phyloP scores from a whole-genome alignment of 2,329 filamentous ascomycete genomes.

The Saccharata proteae region DNA sequence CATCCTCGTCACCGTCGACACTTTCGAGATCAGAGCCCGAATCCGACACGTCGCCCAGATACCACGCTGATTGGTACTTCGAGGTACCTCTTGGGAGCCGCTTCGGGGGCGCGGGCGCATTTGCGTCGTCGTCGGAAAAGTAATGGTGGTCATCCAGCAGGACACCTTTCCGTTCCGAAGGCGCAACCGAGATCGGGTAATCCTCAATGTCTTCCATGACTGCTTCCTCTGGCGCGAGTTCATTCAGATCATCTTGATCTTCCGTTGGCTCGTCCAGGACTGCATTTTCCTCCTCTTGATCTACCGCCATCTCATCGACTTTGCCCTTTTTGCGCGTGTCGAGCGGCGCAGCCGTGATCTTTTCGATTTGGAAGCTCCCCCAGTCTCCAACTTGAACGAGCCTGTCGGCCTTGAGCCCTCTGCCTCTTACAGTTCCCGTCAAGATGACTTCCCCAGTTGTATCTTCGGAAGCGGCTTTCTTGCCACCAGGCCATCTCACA shows the following conservation, averaged over 20 bases:
- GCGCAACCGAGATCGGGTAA: slow-evolving; percentile 32
- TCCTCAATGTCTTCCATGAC: slow-evolving; percentile 59
- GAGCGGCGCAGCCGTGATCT: slow-evolving; percentile 68
- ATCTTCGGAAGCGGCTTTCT: slow-evolving; percentile 33
- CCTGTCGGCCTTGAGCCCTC: slow-evolving; percentile 77
- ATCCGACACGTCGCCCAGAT: slow-evolving; percentile 67
- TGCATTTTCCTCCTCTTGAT: slow-evolving; percentile 40
- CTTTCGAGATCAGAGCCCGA: slow-evolving; percentile 70
- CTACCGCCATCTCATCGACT: slow-evolving; percentile 56
- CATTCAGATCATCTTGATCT: slow-evolving; percentile 71
- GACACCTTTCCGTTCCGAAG: slow-evolving; percentile 59
- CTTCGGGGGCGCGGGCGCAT: slow-evolving; percentile 52
- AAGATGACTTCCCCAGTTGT: slow-evolving; percentile 51
- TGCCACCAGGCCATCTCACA: slow-evolving; percentile 53
- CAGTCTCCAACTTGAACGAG: slow-evolving; percentile 86
- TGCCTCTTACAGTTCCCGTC: slow-evolving; percentile 77
- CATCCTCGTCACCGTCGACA: slow-evolving; percentile 45
- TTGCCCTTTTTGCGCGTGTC: slow-evolving; percentile 42
- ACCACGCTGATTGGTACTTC: slow-evolving; percentile 91
- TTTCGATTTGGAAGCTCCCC: slow-evolving; percentile 86
- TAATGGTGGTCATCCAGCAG: slow-evolving; percentile 95
- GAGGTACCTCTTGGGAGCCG: slow-evolving; percentile 83
- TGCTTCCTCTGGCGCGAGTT: slow-evolving; percentile 76
- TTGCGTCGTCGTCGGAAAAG: slow-evolving; percentile 76
- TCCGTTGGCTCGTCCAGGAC: slow-evolving; percentile 60